Evolutionary conservation across 306 rosid genomes (phyloP), one percentile per base, ranked within the genome.

Genomic region (Crotalaria pallida): DNA sequence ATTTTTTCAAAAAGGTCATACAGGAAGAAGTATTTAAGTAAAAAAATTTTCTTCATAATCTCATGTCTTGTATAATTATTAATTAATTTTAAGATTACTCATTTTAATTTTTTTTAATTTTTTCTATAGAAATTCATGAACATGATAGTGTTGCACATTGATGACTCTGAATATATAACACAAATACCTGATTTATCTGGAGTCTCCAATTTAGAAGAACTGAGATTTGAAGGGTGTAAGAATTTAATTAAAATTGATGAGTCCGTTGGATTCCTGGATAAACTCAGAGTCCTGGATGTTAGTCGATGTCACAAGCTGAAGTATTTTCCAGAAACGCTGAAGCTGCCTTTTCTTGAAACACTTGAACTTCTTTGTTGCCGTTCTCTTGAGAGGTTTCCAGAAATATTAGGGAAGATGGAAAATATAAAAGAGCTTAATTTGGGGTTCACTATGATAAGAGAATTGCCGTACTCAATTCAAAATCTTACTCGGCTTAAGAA

Each of bases 131-230:
- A 15, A 10, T 43, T 12, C 3, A 5, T 9, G 29, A 21, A 10
- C 11, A 1, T 33, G 29, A 29, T 1, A 6, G 6, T 15, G 0
- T 2, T 66, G 16, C 7, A 47, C 11, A 4, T 66, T 8, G 7
- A 16, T 0, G 0, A 2, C 2, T 48, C 12, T 18, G 0, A 7
- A 22, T 43, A 7, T 33, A 0, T 71, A 1, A 64, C 10, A 13
- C 9, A 55, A 13, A 55, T 71, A 15, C 56, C 73, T 12, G 26
- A 77, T 47, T 4, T 77, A 43, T 77, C 68, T 36, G 2, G n/a
- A 15, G 11, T 70, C 2, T 45, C 17, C 43, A 70, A 31, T 52
- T 23, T 77, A 36, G 41, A 23, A 6, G 2, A 41, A 44, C 6
- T 77, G 24, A 13, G 22, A 19, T 38, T 63, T 31, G 2, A 15